A percentile compares a stretch with the other conserved stretches of the same genome.
Conservation (phyloP, 177 flowering plant genomes). For the Tripterygium wilfordii region DNA sequence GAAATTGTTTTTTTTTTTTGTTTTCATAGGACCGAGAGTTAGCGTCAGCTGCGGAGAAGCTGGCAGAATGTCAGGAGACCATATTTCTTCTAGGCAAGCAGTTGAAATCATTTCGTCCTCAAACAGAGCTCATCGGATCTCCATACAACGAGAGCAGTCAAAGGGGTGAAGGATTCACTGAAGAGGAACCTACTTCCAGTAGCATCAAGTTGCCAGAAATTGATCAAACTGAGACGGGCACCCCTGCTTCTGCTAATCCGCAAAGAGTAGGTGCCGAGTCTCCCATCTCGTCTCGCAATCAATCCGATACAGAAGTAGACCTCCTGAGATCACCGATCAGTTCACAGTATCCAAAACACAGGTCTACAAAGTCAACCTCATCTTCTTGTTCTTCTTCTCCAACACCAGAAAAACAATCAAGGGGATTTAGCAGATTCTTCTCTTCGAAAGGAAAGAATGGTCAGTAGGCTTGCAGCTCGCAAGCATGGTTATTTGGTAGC, state of each 20-base stretch:
- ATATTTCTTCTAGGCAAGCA: constrained; percentile 92
- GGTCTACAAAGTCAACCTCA: constrained; percentile 60
- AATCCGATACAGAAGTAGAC: constrained; percentile 51
- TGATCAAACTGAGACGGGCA: constrained; percentile 44
- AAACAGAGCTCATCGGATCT: constrained; percentile 47
- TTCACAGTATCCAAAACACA: constrained; percentile 46
- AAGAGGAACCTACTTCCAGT: constrained; percentile 40
- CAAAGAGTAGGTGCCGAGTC: constrained; percentile 48
- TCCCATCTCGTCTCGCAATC: constrained; percentile 39
- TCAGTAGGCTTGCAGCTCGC: constrained; percentile 23
- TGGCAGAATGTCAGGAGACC: constrained; percentile 98
- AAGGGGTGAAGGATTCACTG: constrained; percentile 26
- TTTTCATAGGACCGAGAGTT: constrained; percentile 69
- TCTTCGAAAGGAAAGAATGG: constrained; percentile 56
- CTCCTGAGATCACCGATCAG: constrained; percentile 50
- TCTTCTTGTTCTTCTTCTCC: constrained; percentile 46
- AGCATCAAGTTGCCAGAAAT: constrained; percentile 30
- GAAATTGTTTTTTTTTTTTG: too few relatives aligned
- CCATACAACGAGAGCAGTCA: constrained; percentile 36
- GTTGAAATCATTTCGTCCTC: constrained; percentile 68
- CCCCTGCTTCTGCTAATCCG: constrained; percentile 20
- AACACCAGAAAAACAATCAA: constrained; percentile 65
- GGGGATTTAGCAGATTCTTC: constrained; percentile 82
- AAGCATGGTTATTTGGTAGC: not conserved
- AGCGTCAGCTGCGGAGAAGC: constrained; percentile 87